These are phyloP conservation scores for Coemansia guatemalensis DNA, from an alignment of 192 early-diverging fungal species.

Conservation along the genomic window DNA sequence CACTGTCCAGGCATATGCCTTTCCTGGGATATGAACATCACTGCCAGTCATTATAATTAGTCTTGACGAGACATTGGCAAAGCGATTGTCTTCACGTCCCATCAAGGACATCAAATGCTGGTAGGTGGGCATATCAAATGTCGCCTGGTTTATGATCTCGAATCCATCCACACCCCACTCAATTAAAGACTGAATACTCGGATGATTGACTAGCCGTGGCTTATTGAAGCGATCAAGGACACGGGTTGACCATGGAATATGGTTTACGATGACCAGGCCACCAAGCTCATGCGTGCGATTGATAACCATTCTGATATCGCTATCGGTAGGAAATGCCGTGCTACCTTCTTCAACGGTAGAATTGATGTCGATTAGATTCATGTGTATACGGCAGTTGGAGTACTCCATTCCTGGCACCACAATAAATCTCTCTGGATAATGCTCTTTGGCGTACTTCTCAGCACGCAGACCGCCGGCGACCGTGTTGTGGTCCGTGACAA, in stretches of 20 bases:
- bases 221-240: conserved; percentile 56
- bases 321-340: conserved; percentile 58
- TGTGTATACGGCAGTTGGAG: conserved; percentile 68
- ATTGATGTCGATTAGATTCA: conserved; percentile 69
- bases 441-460: conserved; percentile 54
- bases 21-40: conserved; percentile 63
- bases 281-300: conserved; percentile 59
- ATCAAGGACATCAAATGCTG: no score
- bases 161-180: conserved; percentile 73
- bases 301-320: conserved; percentile 58
- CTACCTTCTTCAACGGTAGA: conserved; percentile 51
- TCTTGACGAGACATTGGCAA: conserved; percentile 19
- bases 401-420: conserved; percentile 73
- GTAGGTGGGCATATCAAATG: conserved; percentile 57
- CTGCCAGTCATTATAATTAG: conserved; percentile 61
- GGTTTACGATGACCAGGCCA: conserved; percentile 70
- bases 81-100: no score
- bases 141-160: conserved; percentile 62
- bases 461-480: conserved; percentile 62
- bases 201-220: conserved; percentile 62
- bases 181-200: conserved; percentile 56
- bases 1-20: conserved; percentile 62
- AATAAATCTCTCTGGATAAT: conserved; percentile 55
- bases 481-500: conserved; percentile 73
- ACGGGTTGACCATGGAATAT: conserved; percentile 72